These are phyloP conservation scores for Chlamydomonas applanata DNA, from an alignment of 139 green algal species.

Conservation along the genomic window DNA sequence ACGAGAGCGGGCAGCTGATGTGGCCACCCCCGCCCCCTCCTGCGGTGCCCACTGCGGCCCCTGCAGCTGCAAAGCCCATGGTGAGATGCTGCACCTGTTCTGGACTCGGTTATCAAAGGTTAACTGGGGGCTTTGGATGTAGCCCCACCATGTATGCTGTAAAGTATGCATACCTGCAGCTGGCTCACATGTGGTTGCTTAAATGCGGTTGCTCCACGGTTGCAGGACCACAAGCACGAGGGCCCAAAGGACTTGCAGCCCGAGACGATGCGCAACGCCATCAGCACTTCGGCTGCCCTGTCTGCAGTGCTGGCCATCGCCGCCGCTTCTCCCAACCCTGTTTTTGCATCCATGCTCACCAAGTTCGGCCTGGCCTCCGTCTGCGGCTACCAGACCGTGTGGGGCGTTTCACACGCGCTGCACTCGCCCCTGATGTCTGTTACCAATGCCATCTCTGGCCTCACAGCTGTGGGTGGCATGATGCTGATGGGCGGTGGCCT, in stretches of 20 bases:
- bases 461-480: slow-evolving; percentile 59
- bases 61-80: neutral
- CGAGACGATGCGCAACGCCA: slow-evolving; percentile 48
- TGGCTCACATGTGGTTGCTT: no score
- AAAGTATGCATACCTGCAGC: no score
- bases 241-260: slow-evolving; percentile 43
- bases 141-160: no score
- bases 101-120: no score
- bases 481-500: slow-evolving; percentile 64
- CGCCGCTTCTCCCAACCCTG: slow-evolving; percentile 49
- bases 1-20: slow-evolving; percentile 69
- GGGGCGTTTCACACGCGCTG: slow-evolving; percentile 74
- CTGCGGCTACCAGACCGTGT: slow-evolving; percentile 45
- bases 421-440: slow-evolving; percentile 90
- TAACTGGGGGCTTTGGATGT: no score
- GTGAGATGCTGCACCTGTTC: no score
- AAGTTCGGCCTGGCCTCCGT: slow-evolving; percentile 80
- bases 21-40: slow-evolving; percentile 66
- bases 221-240: neutral
- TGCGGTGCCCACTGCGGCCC: slow-evolving; percentile 2
- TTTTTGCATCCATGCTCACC: slow-evolving; percentile 68
- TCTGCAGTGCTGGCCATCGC: slow-evolving; percentile 61
- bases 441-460: slow-evolving; percentile 86
- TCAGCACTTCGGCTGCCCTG: slow-evolving; percentile 40
- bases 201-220: no score